Base-by-base conservation (phyloP, 768 basidiomycete genomes). In the Collybia sordida region DNA sequence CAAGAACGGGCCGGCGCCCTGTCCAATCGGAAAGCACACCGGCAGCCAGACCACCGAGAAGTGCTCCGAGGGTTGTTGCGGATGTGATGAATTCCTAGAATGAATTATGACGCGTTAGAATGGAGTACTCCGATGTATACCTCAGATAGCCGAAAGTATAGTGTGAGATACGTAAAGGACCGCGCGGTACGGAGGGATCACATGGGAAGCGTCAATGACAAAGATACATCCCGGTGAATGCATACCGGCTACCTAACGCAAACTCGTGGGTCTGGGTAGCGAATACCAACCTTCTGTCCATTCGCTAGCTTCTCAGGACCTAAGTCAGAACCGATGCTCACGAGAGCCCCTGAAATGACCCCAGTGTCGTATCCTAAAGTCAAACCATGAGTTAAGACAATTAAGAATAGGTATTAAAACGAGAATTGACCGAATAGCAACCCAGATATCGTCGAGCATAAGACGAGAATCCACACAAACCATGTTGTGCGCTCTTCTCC, bases 391-490 rank as follows among this genome's bases (percentile, higher is more conserved):
- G 6, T 22, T 34, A 11, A 22, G 44, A 6, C 15, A 23, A 21
- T 19, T n/a, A 14, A 45, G 31, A 11, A 11, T 19, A 12, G 18
- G 12, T 0, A 34, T 1, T 6, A 11, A n/a, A 43, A 31, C 18
- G 5, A 22, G 18, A 8, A 60, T 83, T 23, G 47, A 87, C 88
- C 88, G 52, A 91, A 91, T 6, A 90, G 73, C 19, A 89, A 64
- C 15, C 87, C 88, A 11, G 86, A 87, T 47, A 91, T 85, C 43
- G 85, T 83, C n/a, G 84, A 83, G 51, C 84, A 83, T 45, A 77
- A 64, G 12, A 90, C 88, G 36, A 92, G 75, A n/a, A 83, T 69
- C 86, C 87, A 89, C 2, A 91, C 81, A 54, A 90, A 90, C 75
- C 78, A 80, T 0, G 86, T 86, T 19, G 83, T 84, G 51, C 66